Base-by-base conservation (phyloP, 2,329 filamentous ascomycete species). In the Capronia coronata region DNA sequence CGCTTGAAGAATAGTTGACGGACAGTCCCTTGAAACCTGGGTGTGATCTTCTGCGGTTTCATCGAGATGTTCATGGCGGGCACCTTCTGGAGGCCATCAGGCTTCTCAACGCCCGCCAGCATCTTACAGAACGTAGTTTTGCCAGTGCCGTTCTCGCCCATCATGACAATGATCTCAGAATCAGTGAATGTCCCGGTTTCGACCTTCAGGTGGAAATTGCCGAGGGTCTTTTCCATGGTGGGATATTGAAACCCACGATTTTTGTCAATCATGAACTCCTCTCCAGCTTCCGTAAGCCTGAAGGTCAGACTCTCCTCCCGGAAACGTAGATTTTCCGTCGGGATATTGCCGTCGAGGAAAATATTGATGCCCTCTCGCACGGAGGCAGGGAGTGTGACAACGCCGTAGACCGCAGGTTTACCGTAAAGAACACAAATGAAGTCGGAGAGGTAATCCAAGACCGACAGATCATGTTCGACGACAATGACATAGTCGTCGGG, bases 351-450 rank as follows among this genome's bases (percentile, higher is more conserved):
- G 63, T 98, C 93, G 48, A 98, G 77, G 83, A 97, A 98, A 68
- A 97, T 94, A 68, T 96, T 97, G 82, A 97, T 96, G 71, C 90
- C 93, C 80, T 98, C 93, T 66, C 93, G 88, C 52, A 98, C 93
- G 2, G 93, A 97, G 63, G 93, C 80, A 43, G 93, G 93, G 18
- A 97, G 80, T 21, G 93, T 97, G 42, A 98, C 93, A 43, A 98
- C 93, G 82, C 93, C 93, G 63, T 98, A 98, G 39, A 96, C 83
- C 40, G 93, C 93, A 30, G 93, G 93, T 71, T 86, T 83, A 61
- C 93, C 94, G 71, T 98, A 98, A 9, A 98, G 83, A 54, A 96
- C 88, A 67, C 93, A 98, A 64, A 98, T 88, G 70, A 93, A 98
- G 71, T 98, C 93, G 48, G 93, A 98, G 49, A 98, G 87, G 66